Evolutionary conservation across 2,329 filamentous ascomycete species (phyloP).

Genomic region (Penicillium digitatum): DNA sequence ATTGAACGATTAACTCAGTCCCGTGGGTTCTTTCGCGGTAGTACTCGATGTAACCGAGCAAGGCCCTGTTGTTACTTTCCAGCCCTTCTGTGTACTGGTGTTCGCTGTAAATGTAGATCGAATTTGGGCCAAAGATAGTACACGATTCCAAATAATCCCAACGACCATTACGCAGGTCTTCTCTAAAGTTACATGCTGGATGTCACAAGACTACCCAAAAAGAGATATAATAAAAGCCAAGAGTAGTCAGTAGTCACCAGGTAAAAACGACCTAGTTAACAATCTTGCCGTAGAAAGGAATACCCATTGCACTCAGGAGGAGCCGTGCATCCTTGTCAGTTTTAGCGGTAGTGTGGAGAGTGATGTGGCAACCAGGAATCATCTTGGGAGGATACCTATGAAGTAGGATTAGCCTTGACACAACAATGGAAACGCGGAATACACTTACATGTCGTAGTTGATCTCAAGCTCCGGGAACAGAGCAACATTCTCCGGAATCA

Average conservation of each 20-base stretch:
- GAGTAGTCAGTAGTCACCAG: neutral
- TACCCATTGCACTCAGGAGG: slow-evolving; percentile 65
- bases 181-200: slow-evolving; percentile 28
- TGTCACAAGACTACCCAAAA: slow-evolving; percentile 12
- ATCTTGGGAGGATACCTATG: slow-evolving; percentile 62
- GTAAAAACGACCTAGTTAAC: slow-evolving; percentile 42
- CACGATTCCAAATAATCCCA: slow-evolving; percentile 22
- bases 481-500: slow-evolving; percentile 69
- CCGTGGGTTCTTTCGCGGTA: neutral
- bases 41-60: neutral
- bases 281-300: slow-evolving; percentile 79
- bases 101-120: slow-evolving; percentile 14
- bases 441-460: slow-evolving; percentile 81
- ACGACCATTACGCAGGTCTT: slow-evolving; percentile 24
- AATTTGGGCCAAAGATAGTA: slow-evolving; percentile 22
- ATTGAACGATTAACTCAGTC: neutral
- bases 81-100: neutral
- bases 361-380: slow-evolving; percentile 81
- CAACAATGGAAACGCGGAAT: neutral
- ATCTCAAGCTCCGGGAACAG: slow-evolving; percentile 91
- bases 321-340: slow-evolving; percentile 81
- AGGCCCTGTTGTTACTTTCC: neutral
- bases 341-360: slow-evolving; percentile 76
- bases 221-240: slow-evolving; percentile 9
- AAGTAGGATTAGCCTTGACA: slow-evolving; percentile 2